Evolutionary conservation across 495 filamentous ascomycete species (phyloP).

Genomic region (Podospora pseudocomata): DNA sequence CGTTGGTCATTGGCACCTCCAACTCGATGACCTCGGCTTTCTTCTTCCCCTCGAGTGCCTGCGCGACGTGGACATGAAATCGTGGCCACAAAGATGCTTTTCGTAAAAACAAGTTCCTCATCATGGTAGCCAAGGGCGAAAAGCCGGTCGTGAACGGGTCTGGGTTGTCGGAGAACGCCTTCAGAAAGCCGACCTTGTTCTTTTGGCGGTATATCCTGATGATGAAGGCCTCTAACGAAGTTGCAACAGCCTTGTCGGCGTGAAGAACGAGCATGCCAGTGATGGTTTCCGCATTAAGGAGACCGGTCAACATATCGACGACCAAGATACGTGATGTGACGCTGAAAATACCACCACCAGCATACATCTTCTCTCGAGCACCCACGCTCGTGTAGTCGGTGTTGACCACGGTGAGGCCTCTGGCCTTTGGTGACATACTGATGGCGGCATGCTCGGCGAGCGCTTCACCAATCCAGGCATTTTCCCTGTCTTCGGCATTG

Average conservation of each 20-base stretch:
- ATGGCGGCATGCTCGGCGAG: constrained; percentile 91
- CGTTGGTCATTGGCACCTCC: constrained; percentile 93
- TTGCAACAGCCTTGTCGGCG: constrained; percentile 82
- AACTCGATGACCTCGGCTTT: constrained; percentile 97
- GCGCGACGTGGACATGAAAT: constrained; percentile 87
- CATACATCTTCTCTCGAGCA: constrained; percentile 85
- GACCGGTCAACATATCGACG: constrained; percentile 81
- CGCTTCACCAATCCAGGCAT: constrained; percentile 89
- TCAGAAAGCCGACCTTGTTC: constrained; percentile 90
- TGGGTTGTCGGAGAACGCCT: constrained; percentile 92
- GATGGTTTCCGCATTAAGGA: constrained; percentile 78
- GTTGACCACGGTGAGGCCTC: constrained; percentile 87
- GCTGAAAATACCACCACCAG: constrained; percentile 86
- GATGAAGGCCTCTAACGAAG: constrained; percentile 91
- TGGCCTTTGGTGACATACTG: constrained; percentile 66
- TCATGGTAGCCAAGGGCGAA: constrained; percentile 82
- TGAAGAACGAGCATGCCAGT: constrained; percentile 87
- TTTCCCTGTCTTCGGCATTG: constrained; percentile 89
- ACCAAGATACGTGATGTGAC: constrained; percentile 94
- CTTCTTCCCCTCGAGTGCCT: constrained; percentile 83
- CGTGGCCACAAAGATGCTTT: constrained; percentile 89
- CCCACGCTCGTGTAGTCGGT: constrained; percentile 87
- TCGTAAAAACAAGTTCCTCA: constrained; percentile 87
- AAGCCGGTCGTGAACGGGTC: constrained; percentile 90
- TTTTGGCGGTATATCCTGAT: constrained; percentile 87